Evolutionary conservation across 2,329 filamentous ascomycete species (phyloP).

Genomic region (Dothiorella sarmentorum): DNA sequence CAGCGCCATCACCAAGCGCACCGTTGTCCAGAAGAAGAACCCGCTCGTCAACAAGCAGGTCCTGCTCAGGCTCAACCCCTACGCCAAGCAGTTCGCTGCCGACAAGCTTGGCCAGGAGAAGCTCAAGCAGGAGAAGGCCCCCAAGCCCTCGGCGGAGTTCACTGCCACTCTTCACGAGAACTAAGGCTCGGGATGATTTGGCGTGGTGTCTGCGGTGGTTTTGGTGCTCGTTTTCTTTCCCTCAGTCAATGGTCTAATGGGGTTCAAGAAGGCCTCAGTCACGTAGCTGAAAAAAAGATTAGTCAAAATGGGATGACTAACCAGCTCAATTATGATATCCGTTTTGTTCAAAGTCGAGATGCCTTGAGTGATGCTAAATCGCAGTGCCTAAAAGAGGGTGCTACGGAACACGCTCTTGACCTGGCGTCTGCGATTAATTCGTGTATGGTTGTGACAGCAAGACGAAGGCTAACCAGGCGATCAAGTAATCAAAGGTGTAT

Average conservation of each 20-base stretch:
- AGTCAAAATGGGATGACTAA: constrained; percentile 17
- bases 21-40: constrained; percentile 98
- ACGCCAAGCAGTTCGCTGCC: constrained; percentile 86
- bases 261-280: background rate
- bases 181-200: constrained; percentile 32
- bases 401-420: too few species aligned
- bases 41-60: constrained; percentile 98
- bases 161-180: constrained; percentile 46
- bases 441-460: too few species aligned
- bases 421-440: too few species aligned
- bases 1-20: constrained; percentile 82
- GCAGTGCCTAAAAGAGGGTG: too few species aligned
- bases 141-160: constrained; percentile 53
- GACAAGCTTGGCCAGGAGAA: constrained; percentile 74
- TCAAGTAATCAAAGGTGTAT: too few species aligned
- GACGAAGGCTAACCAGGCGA: too few species aligned
- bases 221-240: constrained; percentile 6
- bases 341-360: background rate
- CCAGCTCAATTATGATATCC: constrained; percentile 16
- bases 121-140: constrained; percentile 60
- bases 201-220: background rate
- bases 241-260: constrained; percentile 11
- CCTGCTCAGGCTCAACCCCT: constrained; percentile 96
- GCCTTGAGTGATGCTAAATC: background rate
- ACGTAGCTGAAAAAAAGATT: constrained; percentile 15